Conservation (phyloP, 495 filamentous ascomycete genomes). For the Aspergillus diversus region DNA sequence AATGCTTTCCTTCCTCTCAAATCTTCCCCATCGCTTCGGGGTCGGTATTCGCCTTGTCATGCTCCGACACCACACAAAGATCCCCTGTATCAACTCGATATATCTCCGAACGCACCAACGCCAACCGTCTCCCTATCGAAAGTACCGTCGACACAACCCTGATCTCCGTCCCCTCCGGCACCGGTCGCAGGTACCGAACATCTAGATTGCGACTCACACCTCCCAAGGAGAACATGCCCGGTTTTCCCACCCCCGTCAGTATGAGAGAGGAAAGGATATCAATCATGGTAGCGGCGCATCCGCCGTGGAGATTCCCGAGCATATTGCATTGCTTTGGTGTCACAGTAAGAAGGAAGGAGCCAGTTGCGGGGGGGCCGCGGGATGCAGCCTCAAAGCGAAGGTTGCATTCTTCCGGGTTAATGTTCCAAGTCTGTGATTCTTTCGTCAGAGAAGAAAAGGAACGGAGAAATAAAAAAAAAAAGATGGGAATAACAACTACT, state of each 20-base stretch:
- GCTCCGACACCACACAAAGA: constrained; percentile 65
- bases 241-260: constrained; percentile 56
- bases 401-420: constrained; percentile 36
- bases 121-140: constrained; percentile 62
- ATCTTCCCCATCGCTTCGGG: constrained; percentile 39
- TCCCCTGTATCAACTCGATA: constrained; percentile 49
- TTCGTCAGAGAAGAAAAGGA: background rate
- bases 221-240: constrained; percentile 63
- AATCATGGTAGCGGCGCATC: constrained; percentile 67
- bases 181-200: constrained; percentile 68
- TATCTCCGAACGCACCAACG: constrained; percentile 47
- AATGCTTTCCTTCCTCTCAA: constrained; percentile 13
- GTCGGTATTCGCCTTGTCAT: constrained; percentile 70
- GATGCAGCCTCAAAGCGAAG: constrained; percentile 49
- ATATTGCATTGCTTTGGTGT: constrained; percentile 60
- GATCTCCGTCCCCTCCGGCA: constrained; percentile 52
- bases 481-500: background rate
- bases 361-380: constrained; percentile 36
- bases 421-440: constrained; percentile 37
- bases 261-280: constrained; percentile 67
- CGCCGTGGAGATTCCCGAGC: constrained; percentile 69
- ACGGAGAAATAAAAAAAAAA: background rate
- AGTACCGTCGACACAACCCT: constrained; percentile 64
- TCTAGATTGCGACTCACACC: constrained; percentile 71
- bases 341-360: constrained; percentile 52